These are phyloP conservation scores for Solanum clarkiae DNA, from an alignment of 257 asterid genomes.

Conservation along the genomic window DNA sequence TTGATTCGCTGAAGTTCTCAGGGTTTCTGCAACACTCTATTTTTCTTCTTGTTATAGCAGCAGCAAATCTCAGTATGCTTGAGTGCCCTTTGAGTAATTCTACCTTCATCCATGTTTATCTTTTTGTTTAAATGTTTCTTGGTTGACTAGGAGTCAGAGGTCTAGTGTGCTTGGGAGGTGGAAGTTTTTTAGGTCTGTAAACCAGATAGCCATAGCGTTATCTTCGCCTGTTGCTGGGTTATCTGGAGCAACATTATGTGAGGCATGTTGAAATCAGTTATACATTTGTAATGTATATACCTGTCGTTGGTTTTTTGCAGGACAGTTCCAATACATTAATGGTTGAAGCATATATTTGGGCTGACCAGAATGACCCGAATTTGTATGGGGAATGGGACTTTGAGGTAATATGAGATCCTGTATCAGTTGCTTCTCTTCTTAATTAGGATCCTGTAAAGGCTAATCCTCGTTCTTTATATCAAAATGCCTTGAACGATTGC, in stretches of 20 bases:
- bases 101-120: not conserved
- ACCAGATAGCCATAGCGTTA: not conserved
- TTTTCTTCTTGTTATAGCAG: not conserved
- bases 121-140: not conserved
- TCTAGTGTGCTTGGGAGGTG: not conserved
- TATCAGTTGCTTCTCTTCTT: not conserved
- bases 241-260: not conserved
- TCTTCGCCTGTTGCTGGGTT: not conserved
- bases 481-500: conserved; percentile 19
- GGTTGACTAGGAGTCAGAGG: not conserved
- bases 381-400: conserved; percentile 67
- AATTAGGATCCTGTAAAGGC: not conserved
- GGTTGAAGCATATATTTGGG: conserved; percentile 55
- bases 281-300: not conserved
- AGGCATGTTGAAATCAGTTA: not conserved
- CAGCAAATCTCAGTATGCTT: not conserved
- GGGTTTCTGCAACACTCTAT: not conserved
- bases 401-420: conserved; percentile 27
- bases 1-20: not conserved
- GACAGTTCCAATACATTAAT: conserved; percentile 44
- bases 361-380: conserved; percentile 47
- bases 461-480: not conserved
- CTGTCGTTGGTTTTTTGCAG: conserved; percentile 21
- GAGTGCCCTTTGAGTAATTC: not conserved
- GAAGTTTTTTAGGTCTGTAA: not conserved